phyloP scores from a whole-genome alignment of 768 basidiomycete species.

The Mrakia frigida region DNA sequence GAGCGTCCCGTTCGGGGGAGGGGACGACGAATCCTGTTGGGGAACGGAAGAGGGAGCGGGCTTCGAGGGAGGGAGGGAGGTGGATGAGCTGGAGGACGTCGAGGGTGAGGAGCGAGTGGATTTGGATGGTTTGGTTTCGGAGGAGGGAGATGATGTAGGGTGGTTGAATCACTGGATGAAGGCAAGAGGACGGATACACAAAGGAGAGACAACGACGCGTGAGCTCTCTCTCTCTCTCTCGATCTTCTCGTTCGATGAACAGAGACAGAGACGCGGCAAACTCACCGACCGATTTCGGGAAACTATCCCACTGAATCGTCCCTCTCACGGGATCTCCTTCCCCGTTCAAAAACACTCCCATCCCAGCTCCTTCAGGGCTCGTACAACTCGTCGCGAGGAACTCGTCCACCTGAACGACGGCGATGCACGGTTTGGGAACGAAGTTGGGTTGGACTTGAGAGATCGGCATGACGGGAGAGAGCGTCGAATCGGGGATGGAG shows the following conservation, averaged over 20 bases:
- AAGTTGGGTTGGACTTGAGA: slow-evolving; percentile 24
- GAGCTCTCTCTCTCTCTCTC: neutral
- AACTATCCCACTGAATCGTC: slow-evolving; percentile 27
- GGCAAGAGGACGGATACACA: neutral
- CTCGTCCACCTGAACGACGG: slow-evolving; percentile 31
- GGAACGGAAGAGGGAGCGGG: slow-evolving; percentile 12
- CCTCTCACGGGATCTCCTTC: slow-evolving; percentile 34
- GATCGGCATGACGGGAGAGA: slow-evolving; percentile 20
- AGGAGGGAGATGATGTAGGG: slow-evolving; percentile 31
- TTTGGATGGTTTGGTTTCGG: slow-evolving; percentile 21
- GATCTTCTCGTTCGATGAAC: neutral
- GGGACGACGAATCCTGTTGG: slow-evolving; percentile 26
- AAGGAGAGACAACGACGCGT: too few relatives aligned
- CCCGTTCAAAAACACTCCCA: slow-evolving; percentile 29
- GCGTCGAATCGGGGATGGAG: slow-evolving; percentile 15
- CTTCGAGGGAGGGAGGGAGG: slow-evolving; percentile 22
- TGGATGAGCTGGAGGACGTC: slow-evolving; percentile 24
- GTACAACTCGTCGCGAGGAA: slow-evolving; percentile 29
- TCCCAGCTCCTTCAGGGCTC: slow-evolving; percentile 14
- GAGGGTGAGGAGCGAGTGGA: slow-evolving; percentile 29
- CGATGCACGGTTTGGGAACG: slow-evolving; percentile 19
- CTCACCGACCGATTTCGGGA: slow-evolving; percentile 25
- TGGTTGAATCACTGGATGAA: slow-evolving; percentile 23
- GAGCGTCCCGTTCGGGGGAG: slow-evolving; percentile 19
- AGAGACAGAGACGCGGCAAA: neutral